These are phyloP conservation scores for Fusarium verticillioides DNA, from an alignment of 2,329 filamentous ascomycete genomes.

Conservation along the genomic window DNA sequence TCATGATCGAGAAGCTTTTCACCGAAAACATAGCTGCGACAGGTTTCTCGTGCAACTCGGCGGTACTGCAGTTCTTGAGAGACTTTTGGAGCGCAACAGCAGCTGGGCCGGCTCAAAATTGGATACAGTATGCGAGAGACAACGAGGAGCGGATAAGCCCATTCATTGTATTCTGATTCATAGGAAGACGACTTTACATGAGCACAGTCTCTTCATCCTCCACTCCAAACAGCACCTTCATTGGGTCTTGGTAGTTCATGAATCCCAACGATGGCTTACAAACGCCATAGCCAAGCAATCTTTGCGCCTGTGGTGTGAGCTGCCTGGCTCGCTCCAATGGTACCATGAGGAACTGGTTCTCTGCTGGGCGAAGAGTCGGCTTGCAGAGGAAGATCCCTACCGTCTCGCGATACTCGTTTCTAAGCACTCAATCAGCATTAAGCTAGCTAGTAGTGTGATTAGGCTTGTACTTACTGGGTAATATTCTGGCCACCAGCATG, in stretches of 20 bases:
- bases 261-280: conserved; percentile 18
- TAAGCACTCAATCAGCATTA: neutral
- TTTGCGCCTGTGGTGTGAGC: conserved; percentile 22
- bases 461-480: conserved; percentile 29
- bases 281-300: conserved; percentile 18
- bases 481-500: conserved; percentile 55
- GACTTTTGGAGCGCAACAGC: neutral
- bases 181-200: neutral
- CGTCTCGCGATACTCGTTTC: conserved; percentile 16
- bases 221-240: conserved; percentile 23
- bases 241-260: conserved; percentile 31
- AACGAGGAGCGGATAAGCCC: neutral
- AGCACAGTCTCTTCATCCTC: conserved; percentile 26
- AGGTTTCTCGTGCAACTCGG: neutral
- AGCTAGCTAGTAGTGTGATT: no score
- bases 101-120: neutral
- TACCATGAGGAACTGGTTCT: conserved; percentile 31
- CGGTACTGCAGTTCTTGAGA: neutral
- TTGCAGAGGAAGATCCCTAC: conserved; percentile 29
- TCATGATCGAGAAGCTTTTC: neutral
- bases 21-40: neutral
- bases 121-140: conserved; percentile 4
- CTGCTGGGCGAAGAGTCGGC: conserved; percentile 17
- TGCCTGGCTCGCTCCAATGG: conserved; percentile 9
- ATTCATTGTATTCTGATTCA: neutral